A percentile compares a stretch with the other conserved stretches of the same genome.
These are phyloP conservation scores for Chaetomiaceae sp. DNA, from an alignment of 2,329 filamentous ascomycete genomes.

Conservation along the genomic window DNA sequence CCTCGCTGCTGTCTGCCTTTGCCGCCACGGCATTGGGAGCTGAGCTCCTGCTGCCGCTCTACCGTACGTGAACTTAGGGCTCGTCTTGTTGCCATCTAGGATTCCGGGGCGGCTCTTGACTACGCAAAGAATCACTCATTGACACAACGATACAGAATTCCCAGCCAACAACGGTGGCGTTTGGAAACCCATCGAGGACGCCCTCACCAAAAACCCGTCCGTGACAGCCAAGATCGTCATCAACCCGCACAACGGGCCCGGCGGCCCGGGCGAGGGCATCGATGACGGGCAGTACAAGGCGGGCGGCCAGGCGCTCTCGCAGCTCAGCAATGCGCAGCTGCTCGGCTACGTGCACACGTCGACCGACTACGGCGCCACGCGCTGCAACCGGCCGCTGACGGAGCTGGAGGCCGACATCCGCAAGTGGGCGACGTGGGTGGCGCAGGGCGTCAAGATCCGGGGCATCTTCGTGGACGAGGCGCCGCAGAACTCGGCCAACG, in stretches of 20 bases:
- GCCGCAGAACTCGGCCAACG: conserved; percentile 1
- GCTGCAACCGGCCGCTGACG: conserved; percentile 7
- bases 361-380: conserved; percentile 10
- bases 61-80: too few relatives aligned
- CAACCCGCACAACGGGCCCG: conserved; percentile 15
- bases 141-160: too few relatives aligned
- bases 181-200: conserved; percentile 9
- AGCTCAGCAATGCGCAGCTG: conserved; percentile 9
- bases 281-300: conserved; percentile 9
- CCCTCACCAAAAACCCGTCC: conserved; percentile 6
- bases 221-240: conserved; percentile 11
- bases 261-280: conserved; percentile 2
- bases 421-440: conserved; percentile 8
- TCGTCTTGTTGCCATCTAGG: too few relatives aligned
- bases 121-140: too few relatives aligned
- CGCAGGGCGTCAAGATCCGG: conserved; percentile 1
- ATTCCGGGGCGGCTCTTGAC: too few relatives aligned
- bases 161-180: conserved; percentile 10
- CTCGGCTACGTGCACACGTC: conserved; percentile 13
- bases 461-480: conserved; percentile 17
- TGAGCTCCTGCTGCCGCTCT: conserved; percentile 13
- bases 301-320: conserved; percentile 4
- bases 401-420: conserved; percentile 6
- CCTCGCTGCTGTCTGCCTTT: not conserved
- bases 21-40: conserved; percentile 4